Percentiles rank a stretch among this genome's conserved stretches.
phyloP scores from a whole-genome alignment of 768 basidiomycete genomes.

The Podaxis mareebaensis region DNA sequence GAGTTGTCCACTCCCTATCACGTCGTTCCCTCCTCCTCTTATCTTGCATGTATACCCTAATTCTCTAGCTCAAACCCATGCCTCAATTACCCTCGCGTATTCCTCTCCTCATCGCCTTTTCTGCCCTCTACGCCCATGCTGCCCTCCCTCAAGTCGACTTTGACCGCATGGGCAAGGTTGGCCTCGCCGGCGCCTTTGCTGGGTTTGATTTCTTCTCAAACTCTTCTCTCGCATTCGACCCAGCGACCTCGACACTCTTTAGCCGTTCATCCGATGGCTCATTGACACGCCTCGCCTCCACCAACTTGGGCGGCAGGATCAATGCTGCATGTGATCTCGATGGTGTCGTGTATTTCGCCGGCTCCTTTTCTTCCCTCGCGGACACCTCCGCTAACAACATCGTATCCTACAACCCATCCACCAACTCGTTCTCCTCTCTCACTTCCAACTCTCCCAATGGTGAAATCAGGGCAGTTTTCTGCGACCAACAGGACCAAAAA shows the following conservation, averaged over 20 bases:
- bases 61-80: conserved; percentile 20
- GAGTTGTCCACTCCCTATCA: conserved; percentile 11
- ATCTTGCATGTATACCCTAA: conserved; percentile 17
- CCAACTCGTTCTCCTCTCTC: conserved; percentile 59
- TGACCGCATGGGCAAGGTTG: conserved; percentile 87
- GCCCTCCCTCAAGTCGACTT: conserved; percentile 44
- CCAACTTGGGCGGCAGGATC: conserved; percentile 79
- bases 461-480: conserved; percentile 70
- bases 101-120: conserved; percentile 27
- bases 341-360: conserved; percentile 76
- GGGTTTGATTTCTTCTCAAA: conserved; percentile 80
- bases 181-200: conserved; percentile 83
- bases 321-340: conserved; percentile 70
- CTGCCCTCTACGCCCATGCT: conserved; percentile 32
- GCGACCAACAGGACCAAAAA: conserved; percentile 63
- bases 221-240: conserved; percentile 59
- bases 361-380: conserved; percentile 76
- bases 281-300: conserved; percentile 70
- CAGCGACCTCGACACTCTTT: conserved; percentile 71
- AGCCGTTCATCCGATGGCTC: conserved; percentile 65
- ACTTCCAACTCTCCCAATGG: conserved; percentile 75
- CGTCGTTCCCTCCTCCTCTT: conserved; percentile 16
- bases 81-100: conserved; percentile 23
- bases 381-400: conserved; percentile 66
- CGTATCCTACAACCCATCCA: conserved; percentile 68